Evolutionary conservation across 2,329 filamentous ascomycete genomes (phyloP).

Genomic region (Fusarium sp.): DNA sequence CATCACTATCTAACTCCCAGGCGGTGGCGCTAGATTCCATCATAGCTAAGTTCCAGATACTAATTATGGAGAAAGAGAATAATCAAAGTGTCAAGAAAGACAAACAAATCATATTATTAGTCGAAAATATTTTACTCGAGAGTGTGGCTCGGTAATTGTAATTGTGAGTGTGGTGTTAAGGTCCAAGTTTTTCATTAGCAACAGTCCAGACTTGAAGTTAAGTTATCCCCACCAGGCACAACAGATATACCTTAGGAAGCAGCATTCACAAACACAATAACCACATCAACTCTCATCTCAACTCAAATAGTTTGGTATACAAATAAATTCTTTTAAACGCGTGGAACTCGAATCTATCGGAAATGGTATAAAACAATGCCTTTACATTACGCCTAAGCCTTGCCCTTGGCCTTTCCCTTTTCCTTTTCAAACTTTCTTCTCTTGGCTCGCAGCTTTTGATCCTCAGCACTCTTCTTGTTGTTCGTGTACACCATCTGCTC

Average conservation of each 20-base stretch:
- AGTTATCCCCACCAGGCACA: conserved; percentile 28
- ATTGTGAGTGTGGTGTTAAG: conserved; percentile 26
- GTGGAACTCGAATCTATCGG: conserved; percentile 48
- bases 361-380: conserved; percentile 50
- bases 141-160: background rate
- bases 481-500: conserved; percentile 99
- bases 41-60: background rate
- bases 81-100: background rate
- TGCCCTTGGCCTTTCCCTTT: conserved; percentile 62
- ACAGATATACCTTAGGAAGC: background rate
- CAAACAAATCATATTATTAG: background rate
- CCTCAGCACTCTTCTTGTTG: conserved; percentile 91
- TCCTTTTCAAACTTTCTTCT: conserved; percentile 87
- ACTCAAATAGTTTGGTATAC: background rate
- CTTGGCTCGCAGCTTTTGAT: conserved; percentile 88
- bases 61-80: background rate
- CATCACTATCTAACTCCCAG: conserved; percentile 62
- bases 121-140: background rate
- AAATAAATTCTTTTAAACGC: conserved; percentile 41
- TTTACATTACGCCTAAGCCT: conserved; percentile 55
- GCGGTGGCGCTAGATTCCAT: conserved; percentile 45
- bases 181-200: conserved; percentile 35
- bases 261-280: conserved; percentile 7
- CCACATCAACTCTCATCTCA: background rate
- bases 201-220: conserved; percentile 6